A percentile compares a stretch with the other conserved stretches of the same genome.
These are phyloP conservation scores for Aureobasidium leucospermi DNA, from an alignment of 2,329 filamentous ascomycete species.

Conservation along the genomic window DNA sequence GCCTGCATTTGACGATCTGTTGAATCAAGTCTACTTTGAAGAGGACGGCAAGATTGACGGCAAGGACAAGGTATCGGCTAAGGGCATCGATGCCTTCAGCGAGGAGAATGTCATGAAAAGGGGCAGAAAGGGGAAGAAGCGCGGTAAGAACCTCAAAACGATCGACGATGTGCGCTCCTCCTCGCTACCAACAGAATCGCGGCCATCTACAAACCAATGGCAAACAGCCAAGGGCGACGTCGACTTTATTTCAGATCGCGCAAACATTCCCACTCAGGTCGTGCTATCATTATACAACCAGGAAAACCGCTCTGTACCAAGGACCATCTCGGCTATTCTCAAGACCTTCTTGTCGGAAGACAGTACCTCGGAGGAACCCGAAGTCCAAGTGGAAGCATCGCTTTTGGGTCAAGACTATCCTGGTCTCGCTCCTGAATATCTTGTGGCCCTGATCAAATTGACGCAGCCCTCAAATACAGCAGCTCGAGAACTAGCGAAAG, in stretches of 20 bases:
- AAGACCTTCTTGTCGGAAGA: conserved; percentile 20
- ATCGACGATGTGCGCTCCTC: conserved; percentile 21
- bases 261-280: conserved; percentile 38
- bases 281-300: conserved; percentile 54
- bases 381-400: conserved; percentile 42
- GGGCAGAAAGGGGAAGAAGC: conserved; percentile 41
- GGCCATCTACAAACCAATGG: conserved; percentile 47
- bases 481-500: conserved; percentile 53
- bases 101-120: conserved; percentile 43
- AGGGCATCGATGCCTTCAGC: conserved; percentile 78
- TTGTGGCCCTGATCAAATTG: conserved; percentile 48
- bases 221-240: conserved; percentile 49
- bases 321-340: conserved; percentile 50
- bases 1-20: conserved; percentile 67
- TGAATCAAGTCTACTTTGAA: conserved; percentile 72
- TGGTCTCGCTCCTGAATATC: conserved; percentile 39
- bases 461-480: conserved; percentile 50
- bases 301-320: conserved; percentile 47
- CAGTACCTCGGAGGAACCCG: conserved; percentile 37
- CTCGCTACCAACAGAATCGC: conserved; percentile 21
- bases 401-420: conserved; percentile 51
- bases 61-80: conserved; percentile 42
- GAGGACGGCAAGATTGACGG: conserved; percentile 50
- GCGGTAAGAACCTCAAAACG: conserved; percentile 29
- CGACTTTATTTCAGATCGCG: conserved; percentile 49